Evolutionary conservation across 257 asterid genomes (phyloP).

Genomic region (Solanum medicagineum): DNA sequence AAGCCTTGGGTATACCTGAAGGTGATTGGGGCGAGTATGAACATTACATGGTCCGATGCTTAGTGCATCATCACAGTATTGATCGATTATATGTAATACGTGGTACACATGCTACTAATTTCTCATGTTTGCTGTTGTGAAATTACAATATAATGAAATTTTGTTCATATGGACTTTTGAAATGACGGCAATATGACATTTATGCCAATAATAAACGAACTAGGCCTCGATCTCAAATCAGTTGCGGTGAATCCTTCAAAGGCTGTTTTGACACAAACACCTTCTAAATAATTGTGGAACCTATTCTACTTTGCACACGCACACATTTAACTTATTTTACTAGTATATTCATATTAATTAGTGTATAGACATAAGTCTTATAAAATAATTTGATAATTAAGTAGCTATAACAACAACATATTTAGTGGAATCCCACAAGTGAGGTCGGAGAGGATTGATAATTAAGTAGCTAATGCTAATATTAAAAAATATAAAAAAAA

Average conservation of each 20-base stretch:
- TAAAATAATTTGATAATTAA: background rate
- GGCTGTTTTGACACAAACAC: background rate
- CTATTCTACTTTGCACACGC: background rate
- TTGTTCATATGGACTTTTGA: background rate
- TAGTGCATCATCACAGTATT: background rate
- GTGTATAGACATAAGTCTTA: background rate
- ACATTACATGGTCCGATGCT: constrained; percentile 35
- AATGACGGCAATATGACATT: background rate
- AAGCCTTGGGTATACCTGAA: constrained; percentile 20
- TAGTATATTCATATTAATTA: background rate
- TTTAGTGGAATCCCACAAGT: fast-evolving
- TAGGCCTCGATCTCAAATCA: too few relatives aligned
- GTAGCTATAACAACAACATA: too few relatives aligned
- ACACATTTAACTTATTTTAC: background rate
- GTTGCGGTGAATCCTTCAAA: too few relatives aligned
- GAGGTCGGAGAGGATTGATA: background rate
- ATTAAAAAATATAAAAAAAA: too few relatives aligned
- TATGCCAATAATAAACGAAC: background rate
- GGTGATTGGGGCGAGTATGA: constrained; percentile 21
- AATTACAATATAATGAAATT: background rate
- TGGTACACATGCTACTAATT: background rate
- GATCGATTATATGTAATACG: background rate
- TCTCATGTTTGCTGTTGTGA: background rate
- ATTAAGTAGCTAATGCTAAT: too few relatives aligned
- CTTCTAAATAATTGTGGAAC: background rate